phyloP scores from a whole-genome alignment of 768 basidiomycete genomes.

The Mycena filopes region DNA sequence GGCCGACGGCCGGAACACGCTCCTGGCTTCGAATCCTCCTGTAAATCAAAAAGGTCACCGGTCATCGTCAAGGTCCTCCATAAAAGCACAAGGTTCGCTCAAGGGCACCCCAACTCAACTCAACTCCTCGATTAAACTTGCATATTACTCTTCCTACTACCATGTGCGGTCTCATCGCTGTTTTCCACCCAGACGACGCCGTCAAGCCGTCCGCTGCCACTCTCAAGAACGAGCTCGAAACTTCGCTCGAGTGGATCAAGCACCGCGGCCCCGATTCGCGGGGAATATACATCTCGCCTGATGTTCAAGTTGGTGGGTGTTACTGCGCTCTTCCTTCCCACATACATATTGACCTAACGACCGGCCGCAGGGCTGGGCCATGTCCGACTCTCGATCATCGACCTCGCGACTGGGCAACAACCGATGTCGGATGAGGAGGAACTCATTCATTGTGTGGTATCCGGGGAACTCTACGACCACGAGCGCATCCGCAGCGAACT shows the following conservation, averaged over 20 bases:
- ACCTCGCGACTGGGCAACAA: no score
- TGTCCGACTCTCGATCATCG: not conserved
- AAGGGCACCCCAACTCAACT: no score
- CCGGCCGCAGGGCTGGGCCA: constrained; percentile 1
- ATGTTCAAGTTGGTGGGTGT: constrained; percentile 19
- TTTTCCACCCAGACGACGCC: constrained; percentile 1
- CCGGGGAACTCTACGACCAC: constrained; percentile 30
- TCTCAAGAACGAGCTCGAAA: not conserved
- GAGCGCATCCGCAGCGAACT: not conserved
- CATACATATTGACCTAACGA: constrained; percentile 19
- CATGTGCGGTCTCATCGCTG: not conserved
- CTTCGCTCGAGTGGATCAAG: constrained; percentile 8
- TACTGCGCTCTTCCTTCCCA: no score
- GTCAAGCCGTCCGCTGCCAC: not conserved
- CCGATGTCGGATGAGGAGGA: not conserved
- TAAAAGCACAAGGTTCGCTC: no score
- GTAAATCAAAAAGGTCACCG: no score
- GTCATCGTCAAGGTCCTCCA: no score
- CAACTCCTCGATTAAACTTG: no score
- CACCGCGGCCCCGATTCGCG: no score
- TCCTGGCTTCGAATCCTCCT: no score
- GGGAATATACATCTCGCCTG: no score
- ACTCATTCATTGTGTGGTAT: constrained; percentile 25
- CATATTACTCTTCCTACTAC: no score
- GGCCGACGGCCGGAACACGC: no score